These are phyloP conservation scores for Dothiorella sarmentorum DNA, from an alignment of 2,329 filamentous ascomycete species.

Conservation along the genomic window DNA sequence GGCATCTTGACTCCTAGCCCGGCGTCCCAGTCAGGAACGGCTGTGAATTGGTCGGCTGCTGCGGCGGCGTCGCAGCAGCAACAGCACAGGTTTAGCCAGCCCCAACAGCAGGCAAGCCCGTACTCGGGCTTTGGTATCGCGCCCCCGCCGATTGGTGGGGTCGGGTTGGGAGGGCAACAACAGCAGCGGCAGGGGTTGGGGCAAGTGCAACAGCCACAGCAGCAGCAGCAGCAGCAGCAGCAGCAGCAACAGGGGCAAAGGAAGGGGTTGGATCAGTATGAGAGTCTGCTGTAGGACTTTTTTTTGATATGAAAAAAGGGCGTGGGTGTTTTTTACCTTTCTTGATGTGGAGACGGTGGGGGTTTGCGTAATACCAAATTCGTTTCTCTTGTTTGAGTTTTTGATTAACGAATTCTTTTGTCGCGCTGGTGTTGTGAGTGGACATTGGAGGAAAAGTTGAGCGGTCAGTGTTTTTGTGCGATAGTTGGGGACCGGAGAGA, in stretches of 20 bases:
- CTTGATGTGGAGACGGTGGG: too few relatives aligned
- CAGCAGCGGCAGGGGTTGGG: slow-evolving; percentile 13
- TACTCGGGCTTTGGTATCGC: slow-evolving; percentile 38
- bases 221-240: slow-evolving; percentile 14
- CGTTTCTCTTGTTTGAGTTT: neutral
- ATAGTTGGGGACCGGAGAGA: too few relatives aligned
- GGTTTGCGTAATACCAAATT: slow-evolving; percentile 2
- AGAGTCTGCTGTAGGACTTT: slow-evolving; percentile 55
- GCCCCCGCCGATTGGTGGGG: slow-evolving; percentile 29
- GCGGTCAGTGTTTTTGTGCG: too few relatives aligned
- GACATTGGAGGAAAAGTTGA: too few relatives aligned
- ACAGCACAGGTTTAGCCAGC: neutral
- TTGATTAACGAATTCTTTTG: too few relatives aligned
- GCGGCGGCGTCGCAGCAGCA: neutral
- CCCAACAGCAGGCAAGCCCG: slow-evolving; percentile 24
- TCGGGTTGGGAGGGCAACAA: neutral
- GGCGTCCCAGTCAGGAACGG: slow-evolving; percentile 23
- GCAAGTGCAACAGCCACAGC: slow-evolving; percentile 14
- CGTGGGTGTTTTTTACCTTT: neutral
- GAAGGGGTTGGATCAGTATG: slow-evolving; percentile 64
- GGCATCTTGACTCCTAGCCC: slow-evolving; percentile 14
- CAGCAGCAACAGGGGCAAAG: slow-evolving; percentile 34
- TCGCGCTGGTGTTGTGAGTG: too few relatives aligned
- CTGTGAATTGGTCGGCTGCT: slow-evolving; percentile 4
- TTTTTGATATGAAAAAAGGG: neutral